Evolutionary conservation across 805 yeast genomes (phyloP), one percentile per base, ranked within the genome.

Genomic region (Cyberlindnera mississippiensis): DNA sequence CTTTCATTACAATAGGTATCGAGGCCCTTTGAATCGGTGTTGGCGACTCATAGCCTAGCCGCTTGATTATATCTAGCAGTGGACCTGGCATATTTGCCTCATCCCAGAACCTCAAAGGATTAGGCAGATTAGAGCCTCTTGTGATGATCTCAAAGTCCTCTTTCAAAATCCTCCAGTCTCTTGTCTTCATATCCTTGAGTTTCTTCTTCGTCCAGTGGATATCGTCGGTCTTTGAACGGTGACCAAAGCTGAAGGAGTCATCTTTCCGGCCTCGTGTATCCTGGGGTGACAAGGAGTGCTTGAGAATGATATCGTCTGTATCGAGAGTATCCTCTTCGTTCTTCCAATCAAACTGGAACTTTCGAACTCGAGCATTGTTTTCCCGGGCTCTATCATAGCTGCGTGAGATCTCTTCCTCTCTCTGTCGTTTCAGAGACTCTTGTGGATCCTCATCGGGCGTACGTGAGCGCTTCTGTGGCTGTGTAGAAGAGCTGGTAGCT

Each of bases 21-120:
- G 96, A 74, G 0, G 95, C 93, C 48, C 96, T 66, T 60, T 91
- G 99, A 44, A 93, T 84, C 0, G 98, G 93, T 0, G 97, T 85
- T 4, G 98, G 98, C 8, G 75, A 76, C 1, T 51, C 46, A 54
- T 76, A 89, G 0, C 75, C 71, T 18, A 76, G 55, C 6, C 64
- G 55, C 0, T 57, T 33, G 2, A 82, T 42, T 6, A 69, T 59
- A 2, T 66, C 58, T 3, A 72, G 40, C 5, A 80, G 46, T 5
- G 57, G 53, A 2, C 52, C 53, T 0, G 83, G 78, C 13, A 84
- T 67, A 4, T 56, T 53, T 4, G 80, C 67, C 50, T 89, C 96
- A 1, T 62, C 40, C 97, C 98, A 91, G 6, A 60, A 58, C 44
- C 96, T 66, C 37, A 91, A 59, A 0, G 96, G 96, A 35, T 76